A percentile compares a stretch with the other conserved stretches of the same genome.
phyloP scores from a whole-genome alignment of 345 rosid species.

The Pseudoturritis turrita region DNA sequence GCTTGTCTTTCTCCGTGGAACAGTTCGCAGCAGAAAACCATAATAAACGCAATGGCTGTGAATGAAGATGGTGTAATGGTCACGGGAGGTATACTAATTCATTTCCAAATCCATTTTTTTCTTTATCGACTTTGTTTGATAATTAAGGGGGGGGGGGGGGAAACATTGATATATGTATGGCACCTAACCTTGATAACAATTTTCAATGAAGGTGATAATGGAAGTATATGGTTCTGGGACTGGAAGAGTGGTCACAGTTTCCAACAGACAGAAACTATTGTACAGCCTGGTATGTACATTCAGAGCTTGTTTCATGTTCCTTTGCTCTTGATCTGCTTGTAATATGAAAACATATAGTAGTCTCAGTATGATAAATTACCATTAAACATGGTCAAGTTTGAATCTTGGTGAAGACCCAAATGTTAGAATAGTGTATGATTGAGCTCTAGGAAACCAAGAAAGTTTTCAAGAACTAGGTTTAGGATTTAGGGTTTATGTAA shows the following conservation, averaged over 20 bases:
- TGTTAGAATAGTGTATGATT: not conserved
- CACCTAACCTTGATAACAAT: no score
- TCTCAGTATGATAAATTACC: not conserved
- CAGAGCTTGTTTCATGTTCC: not conserved
- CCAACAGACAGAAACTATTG: conserved; percentile 93
- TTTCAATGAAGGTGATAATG: conserved; percentile 70
- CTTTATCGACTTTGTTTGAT: not conserved
- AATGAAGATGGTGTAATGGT: conserved; percentile 95
- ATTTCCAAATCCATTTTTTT: not conserved
- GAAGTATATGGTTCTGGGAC: conserved; percentile 99
- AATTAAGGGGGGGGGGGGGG: no score
- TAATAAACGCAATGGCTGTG: conserved; percentile 91
- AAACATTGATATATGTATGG: no score
- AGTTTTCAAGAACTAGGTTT: no score
- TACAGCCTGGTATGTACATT: conserved; percentile 60
- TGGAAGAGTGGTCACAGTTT: conserved; percentile 99
- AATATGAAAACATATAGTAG: not conserved
- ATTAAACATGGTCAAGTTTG: not conserved
- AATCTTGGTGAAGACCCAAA: not conserved
- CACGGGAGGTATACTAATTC: conserved; percentile 63
- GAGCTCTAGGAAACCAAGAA: no score
- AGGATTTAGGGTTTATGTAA: not conserved
- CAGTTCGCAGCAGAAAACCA: conserved; percentile 99
- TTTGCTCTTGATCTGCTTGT: not conserved
- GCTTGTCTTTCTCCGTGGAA: not conserved